Conservation (phyloP, 495 filamentous ascomycete genomes). For the Tuber magnatum region DNA sequence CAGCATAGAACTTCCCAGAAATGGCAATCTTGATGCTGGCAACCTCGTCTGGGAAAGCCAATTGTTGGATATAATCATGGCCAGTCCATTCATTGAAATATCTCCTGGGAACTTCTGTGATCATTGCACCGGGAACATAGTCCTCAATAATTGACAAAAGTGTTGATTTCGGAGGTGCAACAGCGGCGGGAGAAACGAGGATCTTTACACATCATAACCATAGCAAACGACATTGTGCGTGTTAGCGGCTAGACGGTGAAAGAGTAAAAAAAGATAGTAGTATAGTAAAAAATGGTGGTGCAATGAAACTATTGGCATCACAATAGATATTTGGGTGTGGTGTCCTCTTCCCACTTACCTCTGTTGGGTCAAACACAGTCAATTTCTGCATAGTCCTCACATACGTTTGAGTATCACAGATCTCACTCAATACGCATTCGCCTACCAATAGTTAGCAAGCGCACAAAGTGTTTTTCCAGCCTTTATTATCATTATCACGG, state of each 20-base stretch:
- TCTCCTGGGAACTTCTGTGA: conserved; percentile 66
- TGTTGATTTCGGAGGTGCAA: conserved; percentile 60
- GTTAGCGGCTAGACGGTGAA: background rate
- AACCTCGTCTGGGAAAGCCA: conserved; percentile 69
- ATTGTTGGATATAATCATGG: conserved; percentile 66
- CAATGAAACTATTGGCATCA: background rate
- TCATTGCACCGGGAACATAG: conserved; percentile 52
- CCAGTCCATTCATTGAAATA: conserved; percentile 83
- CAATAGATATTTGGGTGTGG: background rate
- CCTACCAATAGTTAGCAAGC: conserved; percentile 28
- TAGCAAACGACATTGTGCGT: background rate
- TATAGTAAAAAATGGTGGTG: background rate
- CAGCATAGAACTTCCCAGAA: conserved; percentile 79
- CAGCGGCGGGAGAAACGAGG: conserved; percentile 63
- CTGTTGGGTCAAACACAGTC: conserved; percentile 65
- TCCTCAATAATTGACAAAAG: conserved; percentile 67
- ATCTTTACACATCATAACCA: conserved; percentile 43
- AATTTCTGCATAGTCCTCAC: conserved; percentile 77
- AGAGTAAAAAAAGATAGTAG: background rate
- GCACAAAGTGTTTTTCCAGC: background rate
- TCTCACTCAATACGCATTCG: conserved; percentile 79
- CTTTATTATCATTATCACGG: conserved; percentile 10
- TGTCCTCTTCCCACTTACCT: conserved; percentile 37
- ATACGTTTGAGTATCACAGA: conserved; percentile 84
- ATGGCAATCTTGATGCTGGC: conserved; percentile 71